phyloP scores from a whole-genome alignment of 2,329 filamentous ascomycete genomes.

The Fusarium euwallaceae region DNA sequence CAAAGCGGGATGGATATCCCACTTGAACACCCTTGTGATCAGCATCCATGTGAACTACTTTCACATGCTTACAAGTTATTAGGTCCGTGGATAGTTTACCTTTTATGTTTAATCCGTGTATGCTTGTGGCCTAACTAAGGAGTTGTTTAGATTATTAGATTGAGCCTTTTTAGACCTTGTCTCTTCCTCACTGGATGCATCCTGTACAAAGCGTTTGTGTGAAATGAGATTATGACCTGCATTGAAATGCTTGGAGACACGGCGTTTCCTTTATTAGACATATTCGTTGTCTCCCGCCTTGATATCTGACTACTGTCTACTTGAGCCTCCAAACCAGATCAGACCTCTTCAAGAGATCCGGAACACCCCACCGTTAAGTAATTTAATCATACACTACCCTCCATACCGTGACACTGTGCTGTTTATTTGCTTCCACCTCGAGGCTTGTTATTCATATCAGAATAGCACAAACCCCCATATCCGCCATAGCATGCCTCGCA shows the following conservation, averaged over 20 bases:
- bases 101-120: not conserved
- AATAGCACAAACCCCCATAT: slow-evolving; percentile 39
- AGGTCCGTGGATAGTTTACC: not conserved
- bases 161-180: no score
- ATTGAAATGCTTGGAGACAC: accelerated
- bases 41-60: not conserved
- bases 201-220: no score
- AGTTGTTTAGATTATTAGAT: not conserved
- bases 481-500: slow-evolving; percentile 29
- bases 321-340: accelerated
- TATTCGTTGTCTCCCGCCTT: not conserved
- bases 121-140: not conserved
- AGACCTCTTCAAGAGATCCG: not conserved
- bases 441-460: slow-evolving; percentile 8
- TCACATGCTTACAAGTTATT: not conserved
- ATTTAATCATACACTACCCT: not conserved
- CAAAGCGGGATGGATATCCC: not conserved
- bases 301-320: not conserved
- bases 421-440: not conserved
- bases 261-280: not conserved
- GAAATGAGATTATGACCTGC: not conserved
- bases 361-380: not conserved
- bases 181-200: not conserved
- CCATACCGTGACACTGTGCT: not conserved
- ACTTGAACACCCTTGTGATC: not conserved